Base-by-base conservation (phyloP, 768 basidiomycete species). In the Boletus reticuloceps region DNA sequence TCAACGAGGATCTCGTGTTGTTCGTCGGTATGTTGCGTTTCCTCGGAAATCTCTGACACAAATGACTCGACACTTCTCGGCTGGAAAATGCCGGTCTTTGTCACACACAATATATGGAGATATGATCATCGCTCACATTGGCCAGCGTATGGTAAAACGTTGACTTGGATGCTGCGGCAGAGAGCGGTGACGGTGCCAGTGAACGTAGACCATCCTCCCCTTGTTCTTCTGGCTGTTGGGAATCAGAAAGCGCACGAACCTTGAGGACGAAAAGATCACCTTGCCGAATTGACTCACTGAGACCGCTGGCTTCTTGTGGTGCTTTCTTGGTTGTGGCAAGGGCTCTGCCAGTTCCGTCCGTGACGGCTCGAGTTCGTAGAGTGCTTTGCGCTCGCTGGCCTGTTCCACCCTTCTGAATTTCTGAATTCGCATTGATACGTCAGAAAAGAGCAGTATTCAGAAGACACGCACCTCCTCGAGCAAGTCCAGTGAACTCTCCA, bases 221-320 rank as follows among this genome's bases (percentile, higher is more conserved):
- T 41, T 58, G 57, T 60, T 65, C 54, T 40, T 59, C 62, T 50
- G 57, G 57, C 63, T 66, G 32, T 22, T 55, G n/a, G 44, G 25
- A 39, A 32, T 56, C 52, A 58, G 54, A 59, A 20, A 38, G 19
- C 27, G 38, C 16, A 12, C 48, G 20, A 36, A 14, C 25, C 19
- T 27, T 9, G 53, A 48, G 27, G 43, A 55, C 50, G 22, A 46
- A 40, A 48, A 19, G 55, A 73, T 54, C 46, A 85, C 83, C 77
- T 84, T 79, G 27, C 85, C 84, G 59, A 85, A 82, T 17, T 81
- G 75, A 51, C 82, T 82, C 41, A 86, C 75, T 1, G 83, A 84
- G 37, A 86, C 75, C 50, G 80, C 83, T 17, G 78, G 79, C 45
- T 77, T 70, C 54, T 77, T 73, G 39, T 69, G 68, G 47, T 74